Percentiles rank a stretch among this genome's conserved stretches.
phyloP scores from a whole-genome alignment of 129 eudicot genomes.

The Artemisia annua region DNA sequence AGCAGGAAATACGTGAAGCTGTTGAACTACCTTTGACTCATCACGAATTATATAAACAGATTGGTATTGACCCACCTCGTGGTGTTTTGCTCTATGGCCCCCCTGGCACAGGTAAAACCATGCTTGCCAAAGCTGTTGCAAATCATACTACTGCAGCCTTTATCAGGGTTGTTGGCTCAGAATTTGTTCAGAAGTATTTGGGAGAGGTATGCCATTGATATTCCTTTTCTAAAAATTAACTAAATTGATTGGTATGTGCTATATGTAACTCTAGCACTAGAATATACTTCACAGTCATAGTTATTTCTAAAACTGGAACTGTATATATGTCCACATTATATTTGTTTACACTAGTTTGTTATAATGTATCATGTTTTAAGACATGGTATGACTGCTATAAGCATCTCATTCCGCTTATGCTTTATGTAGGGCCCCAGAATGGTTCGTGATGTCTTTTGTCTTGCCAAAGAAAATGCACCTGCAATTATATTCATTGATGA shows the following conservation, averaged over 20 bases:
- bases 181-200: slow-evolving; percentile 49
- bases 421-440: slow-evolving; percentile 76
- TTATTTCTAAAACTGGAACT: background rate
- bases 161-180: slow-evolving; percentile 48
- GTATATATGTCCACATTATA: background rate
- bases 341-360: background rate
- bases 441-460: slow-evolving; percentile 96
- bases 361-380: background rate
- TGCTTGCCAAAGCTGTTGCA: slow-evolving; percentile 56
- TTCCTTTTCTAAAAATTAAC: background rate
- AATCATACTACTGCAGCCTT: slow-evolving; percentile 48
- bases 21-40: slow-evolving; percentile 55
- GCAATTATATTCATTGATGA: slow-evolving; percentile 89
- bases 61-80: slow-evolving; percentile 56
- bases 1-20: slow-evolving; percentile 58
- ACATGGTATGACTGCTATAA: background rate
- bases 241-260: too few species aligned
- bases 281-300: background rate
- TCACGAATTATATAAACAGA: slow-evolving; percentile 44
- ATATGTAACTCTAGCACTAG: background rate
- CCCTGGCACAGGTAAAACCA: slow-evolving; percentile 56
- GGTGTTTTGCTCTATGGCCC: slow-evolving; percentile 57
- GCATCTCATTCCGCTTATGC: background rate
- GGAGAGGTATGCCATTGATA: slow-evolving; percentile 33
- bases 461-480: slow-evolving; percentile 89